phyloP scores from a whole-genome alignment of 768 basidiomycete genomes.

The Tulasnella calospora region DNA sequence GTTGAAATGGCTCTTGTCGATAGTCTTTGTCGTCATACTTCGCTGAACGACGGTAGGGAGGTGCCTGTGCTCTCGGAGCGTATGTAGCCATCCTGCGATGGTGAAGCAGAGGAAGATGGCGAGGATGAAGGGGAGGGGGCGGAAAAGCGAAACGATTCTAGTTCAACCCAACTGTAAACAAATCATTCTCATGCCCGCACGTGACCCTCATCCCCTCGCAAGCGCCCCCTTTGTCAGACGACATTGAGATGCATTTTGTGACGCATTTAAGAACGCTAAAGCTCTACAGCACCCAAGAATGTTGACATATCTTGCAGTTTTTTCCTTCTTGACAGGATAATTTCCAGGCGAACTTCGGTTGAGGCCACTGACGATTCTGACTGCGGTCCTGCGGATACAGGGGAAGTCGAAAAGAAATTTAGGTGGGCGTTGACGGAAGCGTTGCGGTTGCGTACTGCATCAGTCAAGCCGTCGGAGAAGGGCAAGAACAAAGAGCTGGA shows the following conservation, averaged over 20 bases:
- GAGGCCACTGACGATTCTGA: neutral
- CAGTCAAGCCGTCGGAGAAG: neutral
- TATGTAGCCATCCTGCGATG: conserved; percentile 5
- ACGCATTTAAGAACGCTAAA: neutral
- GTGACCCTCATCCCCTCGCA: neutral
- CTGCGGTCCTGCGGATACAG: conserved; percentile 12
- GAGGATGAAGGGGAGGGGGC: neutral
- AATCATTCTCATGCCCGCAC: neutral
- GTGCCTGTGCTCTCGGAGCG: neutral
- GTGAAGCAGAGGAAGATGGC: neutral
- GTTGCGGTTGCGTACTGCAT: neutral
- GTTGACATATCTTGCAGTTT: neutral
- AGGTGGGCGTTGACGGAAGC: conserved; percentile 16
- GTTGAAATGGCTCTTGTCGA: conserved; percentile 10
- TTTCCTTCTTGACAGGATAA: neutral
- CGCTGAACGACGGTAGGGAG: neutral
- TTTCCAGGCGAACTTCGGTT: too few species aligned
- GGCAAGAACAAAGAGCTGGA: neutral
- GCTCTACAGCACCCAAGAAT: neutral
- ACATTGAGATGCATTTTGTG: neutral
- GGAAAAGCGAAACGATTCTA: neutral
- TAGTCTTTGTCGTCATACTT: conserved; percentile 12
- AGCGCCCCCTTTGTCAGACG: neutral
- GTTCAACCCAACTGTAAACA: conserved; percentile 10
- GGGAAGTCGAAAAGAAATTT: conserved; percentile 6